Evolutionary conservation across 2,329 filamentous ascomycete species (phyloP).

Genomic region (Plectosphaerella sp.): DNA sequence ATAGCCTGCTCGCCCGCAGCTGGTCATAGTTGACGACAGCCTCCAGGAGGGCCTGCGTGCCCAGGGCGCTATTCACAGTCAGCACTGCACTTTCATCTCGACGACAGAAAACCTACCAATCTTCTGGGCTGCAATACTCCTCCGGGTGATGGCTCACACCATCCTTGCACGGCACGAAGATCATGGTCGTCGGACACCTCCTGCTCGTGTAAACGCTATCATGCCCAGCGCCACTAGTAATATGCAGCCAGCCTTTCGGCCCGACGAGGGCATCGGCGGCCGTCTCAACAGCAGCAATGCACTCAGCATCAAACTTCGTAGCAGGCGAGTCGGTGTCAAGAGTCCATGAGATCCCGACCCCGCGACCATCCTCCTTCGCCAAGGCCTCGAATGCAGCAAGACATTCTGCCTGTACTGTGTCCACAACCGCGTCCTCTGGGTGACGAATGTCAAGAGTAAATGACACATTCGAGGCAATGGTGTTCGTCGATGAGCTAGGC

Average conservation of each 20-base stretch:
- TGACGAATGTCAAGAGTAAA: constrained; percentile 15
- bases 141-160: constrained; percentile 61
- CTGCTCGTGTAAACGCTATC: constrained; percentile 56
- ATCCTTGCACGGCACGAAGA: constrained; percentile 60
- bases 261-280: constrained; percentile 54
- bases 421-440: constrained; percentile 9
- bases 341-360: constrained; percentile 48
- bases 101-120: constrained; percentile 32
- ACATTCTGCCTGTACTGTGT: constrained; percentile 15
- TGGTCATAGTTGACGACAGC: constrained; percentile 14
- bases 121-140: constrained; percentile 56
- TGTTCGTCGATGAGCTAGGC: constrained; percentile 13
- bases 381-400: constrained; percentile 17
- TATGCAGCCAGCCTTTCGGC: constrained; percentile 26
- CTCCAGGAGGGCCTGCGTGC: constrained; percentile 14
- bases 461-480: constrained; percentile 7
- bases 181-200: constrained; percentile 59
- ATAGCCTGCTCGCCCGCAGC: constrained; percentile 1
- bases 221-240: constrained; percentile 38
- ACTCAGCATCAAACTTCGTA: constrained; percentile 62
- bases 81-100: constrained; percentile 11
- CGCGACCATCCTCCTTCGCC: constrained; percentile 19
- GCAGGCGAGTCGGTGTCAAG: constrained; percentile 60
- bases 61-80: constrained; percentile 9
- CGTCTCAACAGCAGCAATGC: constrained; percentile 60